phyloP scores from a whole-genome alignment of 2,329 filamentous ascomycete genomes.

The Fusarium lyarnte region DNA sequence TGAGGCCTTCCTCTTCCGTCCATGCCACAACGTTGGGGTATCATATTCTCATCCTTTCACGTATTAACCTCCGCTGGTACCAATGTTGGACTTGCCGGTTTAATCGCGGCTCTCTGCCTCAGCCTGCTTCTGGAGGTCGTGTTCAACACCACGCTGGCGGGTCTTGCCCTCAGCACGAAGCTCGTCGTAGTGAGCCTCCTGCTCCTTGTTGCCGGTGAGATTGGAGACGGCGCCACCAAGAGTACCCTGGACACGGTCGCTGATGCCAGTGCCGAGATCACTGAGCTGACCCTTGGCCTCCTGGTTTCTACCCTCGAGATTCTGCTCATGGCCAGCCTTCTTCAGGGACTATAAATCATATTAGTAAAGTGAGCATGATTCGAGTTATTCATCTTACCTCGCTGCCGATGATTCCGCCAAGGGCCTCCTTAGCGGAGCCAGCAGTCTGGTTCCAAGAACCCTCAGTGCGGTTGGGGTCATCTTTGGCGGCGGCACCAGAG shows the following conservation, averaged over 20 bases:
- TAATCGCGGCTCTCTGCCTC: slow-evolving; percentile 52
- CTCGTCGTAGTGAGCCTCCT: slow-evolving; percentile 71
- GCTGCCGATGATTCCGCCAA: slow-evolving; percentile 79
- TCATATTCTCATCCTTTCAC: slow-evolving; percentile 30
- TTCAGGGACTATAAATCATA: slow-evolving; percentile 66
- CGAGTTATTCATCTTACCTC: slow-evolving; percentile 59
- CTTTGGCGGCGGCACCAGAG: slow-evolving; percentile 74
- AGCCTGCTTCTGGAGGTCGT: slow-evolving; percentile 79
- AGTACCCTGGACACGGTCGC: slow-evolving; percentile 74
- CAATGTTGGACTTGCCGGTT: background rate
- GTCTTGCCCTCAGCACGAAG: slow-evolving; percentile 87
- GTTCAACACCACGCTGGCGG: slow-evolving; percentile 82
- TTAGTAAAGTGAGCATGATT: slow-evolving; percentile 15
- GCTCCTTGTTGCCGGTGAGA: slow-evolving; percentile 74
- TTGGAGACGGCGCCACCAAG: slow-evolving; percentile 77
- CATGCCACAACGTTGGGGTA: slow-evolving; percentile 29
- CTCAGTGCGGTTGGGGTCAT: slow-evolving; percentile 75
- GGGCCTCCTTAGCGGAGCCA: slow-evolving; percentile 83
- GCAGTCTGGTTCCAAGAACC: slow-evolving; percentile 90
- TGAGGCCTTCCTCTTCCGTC: slow-evolving; percentile 7
- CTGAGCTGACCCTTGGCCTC: slow-evolving; percentile 84
- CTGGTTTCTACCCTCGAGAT: slow-evolving; percentile 79
- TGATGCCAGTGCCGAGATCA: slow-evolving; percentile 74
- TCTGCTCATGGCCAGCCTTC: slow-evolving; percentile 78
- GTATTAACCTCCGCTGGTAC: background rate